These are phyloP conservation scores for Auricularia cornea DNA, from an alignment of 768 basidiomycete species.

Conservation along the genomic window DNA sequence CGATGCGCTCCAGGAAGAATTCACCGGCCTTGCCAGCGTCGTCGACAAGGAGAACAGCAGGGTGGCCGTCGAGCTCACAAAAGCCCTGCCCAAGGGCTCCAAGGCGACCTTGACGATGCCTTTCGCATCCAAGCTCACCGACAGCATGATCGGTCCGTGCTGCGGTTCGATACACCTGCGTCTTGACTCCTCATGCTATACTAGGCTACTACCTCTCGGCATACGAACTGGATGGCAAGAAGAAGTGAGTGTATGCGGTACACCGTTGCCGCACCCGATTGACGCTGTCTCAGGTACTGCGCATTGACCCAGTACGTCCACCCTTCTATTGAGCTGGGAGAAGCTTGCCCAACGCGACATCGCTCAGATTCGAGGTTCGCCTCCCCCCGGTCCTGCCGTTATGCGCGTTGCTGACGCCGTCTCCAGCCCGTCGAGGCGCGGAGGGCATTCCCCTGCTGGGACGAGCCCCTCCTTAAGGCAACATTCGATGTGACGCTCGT, in stretches of 20 bases:
- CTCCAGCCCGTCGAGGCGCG: slow-evolving; percentile 75
- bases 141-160: slow-evolving; percentile 57
- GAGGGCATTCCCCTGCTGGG: slow-evolving; percentile 82
- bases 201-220: slow-evolving; percentile 59
- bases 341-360: not conserved
- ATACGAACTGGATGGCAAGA: slow-evolving; percentile 54
- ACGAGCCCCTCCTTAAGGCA: slow-evolving; percentile 86
- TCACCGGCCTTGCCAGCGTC: slow-evolving; percentile 35
- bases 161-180: not conserved
- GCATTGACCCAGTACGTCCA: slow-evolving; percentile 77
- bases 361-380: not conserved
- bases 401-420: not conserved
- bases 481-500: slow-evolving; percentile 71
- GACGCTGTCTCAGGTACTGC: slow-evolving; percentile 31
- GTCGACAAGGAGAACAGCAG: slow-evolving; percentile 61
- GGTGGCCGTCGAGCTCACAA: slow-evolving; percentile 49
- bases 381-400: not conserved
- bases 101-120: slow-evolving; percentile 62
- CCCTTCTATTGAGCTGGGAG: slow-evolving; percentile 31
- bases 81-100: slow-evolving; percentile 52
- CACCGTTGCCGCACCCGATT: not conserved
- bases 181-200: slow-evolving; percentile 8
- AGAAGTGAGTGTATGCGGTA: slow-evolving; percentile 27
- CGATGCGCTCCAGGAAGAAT: slow-evolving; percentile 42
- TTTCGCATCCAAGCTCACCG: slow-evolving; percentile 59